Base-by-base conservation (phyloP, 306 rosid genomes). In the Elaeagnus macrophylla region DNA sequence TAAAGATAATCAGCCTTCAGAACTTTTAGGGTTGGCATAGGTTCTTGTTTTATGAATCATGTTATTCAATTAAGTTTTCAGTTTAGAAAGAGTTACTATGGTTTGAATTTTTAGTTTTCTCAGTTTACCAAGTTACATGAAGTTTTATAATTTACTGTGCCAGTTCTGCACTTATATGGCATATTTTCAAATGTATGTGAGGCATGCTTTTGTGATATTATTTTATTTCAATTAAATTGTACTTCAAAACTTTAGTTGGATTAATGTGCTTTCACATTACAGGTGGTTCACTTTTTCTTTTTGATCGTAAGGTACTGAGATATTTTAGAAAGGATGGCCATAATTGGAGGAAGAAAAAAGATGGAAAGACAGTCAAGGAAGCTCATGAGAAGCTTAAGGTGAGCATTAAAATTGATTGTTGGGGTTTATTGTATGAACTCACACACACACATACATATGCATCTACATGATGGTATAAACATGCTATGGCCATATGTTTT, bases 301-400 rank as follows among this genome's bases (percentile, higher is more conserved):
- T 81, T 68, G 94, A 89, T 79, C 94, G 95, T 62, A 89, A 85
- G 73, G 90, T 81, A 62, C 81, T 79, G 62, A 77, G 97, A 72
- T 79, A 86, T 83, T 89, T 89, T 57, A 79, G 97, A 71, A 89
- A 86, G 43, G 95, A 89, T 75, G 95, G 95, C 16, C 95, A 89
- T 74, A 86, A 75, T 56, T 89, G 95, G 97, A 83, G 94, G 75
- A 89, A 85, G 94, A 89, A 89, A 74, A 89, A 83, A 65, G 93
- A 85, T 77, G 97, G 94, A 48, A 89, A 89, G 74, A 81, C 89
- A 8, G 79, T 89, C 40, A 83, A 80, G 80, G 97, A 89, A 76
- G 97, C 95, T 60, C 97, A 89, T 53, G 97, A 89, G 71, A 81
- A 82, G 62, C 94, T 85, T 25, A 89, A 89, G 97, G 95, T 89